A percentile compares a stretch with the other conserved stretches of the same genome.
Conservation (phyloP, 2,329 filamentous ascomycete genomes). For the Ceratocystis smalleyi region DNA sequence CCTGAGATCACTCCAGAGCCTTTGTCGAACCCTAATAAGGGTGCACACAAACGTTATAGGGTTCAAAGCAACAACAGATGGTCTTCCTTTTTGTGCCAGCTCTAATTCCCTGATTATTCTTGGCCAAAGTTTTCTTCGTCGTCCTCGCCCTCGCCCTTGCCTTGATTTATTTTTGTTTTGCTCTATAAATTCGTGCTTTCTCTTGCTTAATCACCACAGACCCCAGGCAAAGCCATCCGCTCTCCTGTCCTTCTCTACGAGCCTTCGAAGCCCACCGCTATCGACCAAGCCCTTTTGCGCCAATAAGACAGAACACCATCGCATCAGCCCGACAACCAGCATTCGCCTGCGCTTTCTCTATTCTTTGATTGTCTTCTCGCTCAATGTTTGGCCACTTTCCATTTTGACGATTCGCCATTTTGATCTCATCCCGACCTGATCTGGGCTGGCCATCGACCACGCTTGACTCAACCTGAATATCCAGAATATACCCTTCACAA, state of each 20-base stretch:
- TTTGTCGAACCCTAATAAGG: too few species aligned
- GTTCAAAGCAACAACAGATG: too few species aligned
- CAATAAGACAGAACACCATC: background rate
- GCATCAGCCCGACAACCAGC: too few species aligned
- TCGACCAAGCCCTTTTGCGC: background rate
- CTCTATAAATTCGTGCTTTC: background rate
- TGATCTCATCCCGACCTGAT: background rate
- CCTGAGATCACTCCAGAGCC: too few species aligned
- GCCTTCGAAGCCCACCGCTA: background rate
- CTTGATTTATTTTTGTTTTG: background rate
- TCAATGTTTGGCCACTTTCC: background rate
- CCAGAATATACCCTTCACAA: background rate
- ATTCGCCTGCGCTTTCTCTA: too few species aligned
- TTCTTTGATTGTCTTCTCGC: too few species aligned
- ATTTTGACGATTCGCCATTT: conserved; percentile 4
- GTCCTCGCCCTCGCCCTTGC: background rate
- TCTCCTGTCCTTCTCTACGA: background rate
- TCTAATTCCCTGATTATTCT: too few species aligned
- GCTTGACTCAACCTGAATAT: background rate
- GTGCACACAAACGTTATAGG: too few species aligned
- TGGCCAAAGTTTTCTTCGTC: too few species aligned
- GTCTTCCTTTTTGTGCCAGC: too few species aligned
- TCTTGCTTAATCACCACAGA: background rate
- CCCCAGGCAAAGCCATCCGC: background rate
- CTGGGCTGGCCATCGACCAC: background rate